Evolutionary conservation across 2,329 filamentous ascomycete species (phyloP).

Genomic region (Dactylonectria macrodidyma): DNA sequence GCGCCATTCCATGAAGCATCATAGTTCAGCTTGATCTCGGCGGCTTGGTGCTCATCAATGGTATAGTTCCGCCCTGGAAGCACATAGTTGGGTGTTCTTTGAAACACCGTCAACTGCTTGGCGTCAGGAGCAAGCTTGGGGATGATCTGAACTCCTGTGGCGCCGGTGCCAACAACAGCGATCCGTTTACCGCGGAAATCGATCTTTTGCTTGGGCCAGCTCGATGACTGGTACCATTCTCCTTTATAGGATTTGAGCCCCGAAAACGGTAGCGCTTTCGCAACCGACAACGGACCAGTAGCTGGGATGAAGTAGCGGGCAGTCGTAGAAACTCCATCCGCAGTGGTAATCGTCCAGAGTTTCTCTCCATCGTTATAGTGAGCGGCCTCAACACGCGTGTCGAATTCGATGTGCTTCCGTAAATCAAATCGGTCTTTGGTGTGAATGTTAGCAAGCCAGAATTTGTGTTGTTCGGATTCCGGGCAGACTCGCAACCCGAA

Average conservation of each 20-base stretch:
- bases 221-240: slow-evolving; percentile 26
- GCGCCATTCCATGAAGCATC: slow-evolving; percentile 23
- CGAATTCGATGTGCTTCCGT: slow-evolving; percentile 18
- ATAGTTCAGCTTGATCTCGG: slow-evolving; percentile 17
- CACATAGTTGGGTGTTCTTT: slow-evolving; percentile 30
- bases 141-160: slow-evolving; percentile 32
- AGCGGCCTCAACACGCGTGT: slow-evolving; percentile 13
- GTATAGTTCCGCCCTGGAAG: slow-evolving; percentile 27
- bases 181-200: slow-evolving; percentile 29
- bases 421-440: slow-evolving; percentile 16
- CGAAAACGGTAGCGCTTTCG: slow-evolving; percentile 24
- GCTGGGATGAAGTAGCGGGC: slow-evolving; percentile 30
- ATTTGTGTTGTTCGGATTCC: not conserved
- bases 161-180: slow-evolving; percentile 30
- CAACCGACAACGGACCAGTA: slow-evolving; percentile 26
- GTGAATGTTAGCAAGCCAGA: not conserved
- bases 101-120: slow-evolving; percentile 28
- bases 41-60: slow-evolving; percentile 25
- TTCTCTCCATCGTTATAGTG: slow-evolving; percentile 12
- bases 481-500: not conserved
- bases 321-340: slow-evolving; percentile 8
- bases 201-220: slow-evolving; percentile 13
- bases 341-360: slow-evolving; percentile 25
- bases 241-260: slow-evolving; percentile 16
- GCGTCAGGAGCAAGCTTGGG: slow-evolving; percentile 28